Evolutionary conservation across 2,329 filamentous ascomycete genomes (phyloP), one percentile per base, ranked within the genome.

Genomic region (Metarhizium humberi): DNA sequence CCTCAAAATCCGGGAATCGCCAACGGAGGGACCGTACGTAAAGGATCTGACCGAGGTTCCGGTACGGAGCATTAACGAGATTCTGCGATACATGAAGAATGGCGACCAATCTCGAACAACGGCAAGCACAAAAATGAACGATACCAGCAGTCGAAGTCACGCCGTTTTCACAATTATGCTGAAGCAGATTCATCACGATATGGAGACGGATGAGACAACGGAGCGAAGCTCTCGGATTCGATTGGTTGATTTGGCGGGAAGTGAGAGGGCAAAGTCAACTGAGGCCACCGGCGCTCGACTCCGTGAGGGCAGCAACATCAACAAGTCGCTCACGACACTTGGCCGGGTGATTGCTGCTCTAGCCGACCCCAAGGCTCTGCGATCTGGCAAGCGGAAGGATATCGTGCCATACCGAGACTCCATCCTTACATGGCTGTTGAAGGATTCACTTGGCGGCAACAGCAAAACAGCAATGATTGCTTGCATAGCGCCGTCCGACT

Each of bases 401-500:
- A 82, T 92, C 32, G 82, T 99, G 3, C 94, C 94, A 5, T 99
- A 96, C 71, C 86, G 94, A 60, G 94, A 99, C 72, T 96, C 90
- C 1, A 86, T 87, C 62, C 73, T 86, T 52, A 86, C 83, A 1
- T 86, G 92, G 92, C 80, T 99, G 4, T 79, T 99, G 60, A 97
- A 97, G 69, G 94, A 99, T 71, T 95, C 89, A 1, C 78, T 99
- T 0, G 94, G 94, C 13, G 94, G 94, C 55, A 99, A 99, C 78
- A 92, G 87, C 66, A 99, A 97, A 73, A 99, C 94, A 10, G 94
- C 94, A 59, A 99, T 99, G 94, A 96, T 99, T 64, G 94, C 94
- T 8, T 97, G 94, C 69, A 96, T 99, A 63, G 87, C 91, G 5
- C 94, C 94, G 0, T 86, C 89, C 0, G 94, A 99, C 73, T 97